These are phyloP conservation scores for Adansonia madagascariensis DNA, from an alignment of 441 rosid genomes.

Conservation along the genomic window DNA sequence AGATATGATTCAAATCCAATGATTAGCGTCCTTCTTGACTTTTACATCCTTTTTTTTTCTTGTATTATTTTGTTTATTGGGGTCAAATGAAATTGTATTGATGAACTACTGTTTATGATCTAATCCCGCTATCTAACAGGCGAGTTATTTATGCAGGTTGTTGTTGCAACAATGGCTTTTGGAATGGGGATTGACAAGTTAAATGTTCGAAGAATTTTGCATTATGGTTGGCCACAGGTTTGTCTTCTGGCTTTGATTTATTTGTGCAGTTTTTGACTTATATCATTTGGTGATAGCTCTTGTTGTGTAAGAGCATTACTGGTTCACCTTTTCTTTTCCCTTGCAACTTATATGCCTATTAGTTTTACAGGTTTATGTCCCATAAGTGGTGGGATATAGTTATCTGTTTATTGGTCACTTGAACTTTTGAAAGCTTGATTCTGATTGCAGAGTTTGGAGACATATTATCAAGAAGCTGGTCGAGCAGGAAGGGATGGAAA, in stretches of 20 bases:
- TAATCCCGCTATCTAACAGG: conserved; percentile 5
- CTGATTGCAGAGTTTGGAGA: conserved; percentile 79
- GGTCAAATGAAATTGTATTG: not conserved
- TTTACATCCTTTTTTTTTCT: not conserved
- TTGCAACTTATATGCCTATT: conserved; percentile 8
- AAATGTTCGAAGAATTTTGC: conserved; percentile 79
- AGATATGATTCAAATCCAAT: not conserved
- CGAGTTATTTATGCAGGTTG: conserved; percentile 50
- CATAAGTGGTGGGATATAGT: not conserved
- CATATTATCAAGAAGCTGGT: conserved; percentile 98
- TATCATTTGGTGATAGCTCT: not conserved
- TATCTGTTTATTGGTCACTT: conserved; percentile 3
- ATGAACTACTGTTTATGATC: not conserved
- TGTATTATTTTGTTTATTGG: conserved; percentile 7
- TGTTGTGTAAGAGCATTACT: not conserved
- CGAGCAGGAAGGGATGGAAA: conserved; percentile 98
- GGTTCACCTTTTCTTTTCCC: not conserved
- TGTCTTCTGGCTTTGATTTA: conserved; percentile 15
- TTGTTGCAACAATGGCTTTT: conserved; percentile 90
- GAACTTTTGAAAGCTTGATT: conserved; percentile 18
- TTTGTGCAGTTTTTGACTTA: not conserved
- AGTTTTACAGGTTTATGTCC: not conserved
- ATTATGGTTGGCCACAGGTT: conserved; percentile 99
- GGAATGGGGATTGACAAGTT: conserved; percentile 96
- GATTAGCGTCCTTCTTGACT: not conserved